Evolutionary conservation across 805 yeast genomes (phyloP).

Genomic region (Lachancea waltii): DNA sequence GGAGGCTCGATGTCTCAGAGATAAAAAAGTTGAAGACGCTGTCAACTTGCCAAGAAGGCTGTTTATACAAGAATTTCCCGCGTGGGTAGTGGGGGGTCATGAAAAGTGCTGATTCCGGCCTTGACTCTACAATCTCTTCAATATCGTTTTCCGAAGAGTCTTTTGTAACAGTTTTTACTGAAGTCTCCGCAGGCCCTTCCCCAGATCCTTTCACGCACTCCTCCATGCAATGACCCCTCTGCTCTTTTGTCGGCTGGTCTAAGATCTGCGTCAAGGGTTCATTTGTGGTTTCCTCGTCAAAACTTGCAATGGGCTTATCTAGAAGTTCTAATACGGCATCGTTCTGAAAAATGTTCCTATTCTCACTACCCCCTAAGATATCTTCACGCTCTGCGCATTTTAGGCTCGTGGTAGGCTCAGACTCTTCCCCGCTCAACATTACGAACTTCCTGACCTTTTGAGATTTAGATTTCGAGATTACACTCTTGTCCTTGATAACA

Average conservation of each 20-base stretch:
- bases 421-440: not conserved
- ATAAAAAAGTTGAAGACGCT: constrained; percentile 9
- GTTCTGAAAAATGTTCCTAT: no score
- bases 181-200: not conserved
- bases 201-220: no score
- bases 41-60: not conserved
- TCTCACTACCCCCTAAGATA: no score
- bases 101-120: not conserved
- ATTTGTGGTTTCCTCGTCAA: no score
- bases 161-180: not conserved
- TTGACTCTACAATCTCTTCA: not conserved
- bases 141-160: not conserved
- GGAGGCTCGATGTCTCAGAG: constrained; percentile 6
- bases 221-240: no score
- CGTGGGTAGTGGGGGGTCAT: not conserved
- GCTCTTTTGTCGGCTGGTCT: no score
- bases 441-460: not conserved
- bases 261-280: no score
- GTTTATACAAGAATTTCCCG: not conserved
- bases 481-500: constrained; percentile 4
- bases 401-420: no score
- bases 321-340: no score
- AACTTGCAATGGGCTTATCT: no score
- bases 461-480: not conserved
- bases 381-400: no score